Base-by-base conservation (phyloP, 2,329 filamentous ascomycete species). In the Botryotinia convoluta region DNA sequence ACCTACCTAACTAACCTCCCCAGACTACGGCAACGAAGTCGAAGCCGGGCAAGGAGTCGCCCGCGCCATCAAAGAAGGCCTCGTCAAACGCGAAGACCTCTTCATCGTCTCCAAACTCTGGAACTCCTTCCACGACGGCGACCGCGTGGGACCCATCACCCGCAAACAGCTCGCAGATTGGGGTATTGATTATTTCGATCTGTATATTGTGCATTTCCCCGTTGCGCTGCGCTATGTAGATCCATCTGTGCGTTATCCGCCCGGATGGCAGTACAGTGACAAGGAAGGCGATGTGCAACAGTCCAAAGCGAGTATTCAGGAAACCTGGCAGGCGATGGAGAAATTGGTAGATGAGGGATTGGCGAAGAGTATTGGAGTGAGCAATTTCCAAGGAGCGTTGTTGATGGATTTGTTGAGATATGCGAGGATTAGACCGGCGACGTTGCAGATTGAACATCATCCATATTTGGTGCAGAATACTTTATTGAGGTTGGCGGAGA, bases 21-120 rank as follows among this genome's bases (percentile, higher is more conserved):
- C 79, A 93, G 92, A 95, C 83, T 95, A 96, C 83, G 92, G 92
- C 79, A 95, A 95, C 82, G 93, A 95, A 83, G 89, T 89, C 78
- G 92, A 94, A 83, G 90, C 88, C 76, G 93, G 93, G 74, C 84
- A 94, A 81, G 93, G 93, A 79, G 87, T 95, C 64, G 89, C 90
- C 74, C 91, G 92, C 78, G 93, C 93, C 79, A 93, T 96, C 84
- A 88, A 91, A 81, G 93, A 96, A 16, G 92, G 93, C 61, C 83
- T 95, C 74, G 92, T 95, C 78, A 94, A 91, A 86, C 91, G 93
- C 74, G 90, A 93, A 83, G 93, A 97, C 37, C 92, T 97, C 81
- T 97, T 97, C 89, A 90, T 97, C 81, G 92, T 95, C 77, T 94
- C 92, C 83, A 97, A 97, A 87, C 91, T 97, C 74, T 97, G 94